These are phyloP conservation scores for Candida golubevii DNA, from an alignment of 805 yeast genomes.

Conservation along the genomic window DNA sequence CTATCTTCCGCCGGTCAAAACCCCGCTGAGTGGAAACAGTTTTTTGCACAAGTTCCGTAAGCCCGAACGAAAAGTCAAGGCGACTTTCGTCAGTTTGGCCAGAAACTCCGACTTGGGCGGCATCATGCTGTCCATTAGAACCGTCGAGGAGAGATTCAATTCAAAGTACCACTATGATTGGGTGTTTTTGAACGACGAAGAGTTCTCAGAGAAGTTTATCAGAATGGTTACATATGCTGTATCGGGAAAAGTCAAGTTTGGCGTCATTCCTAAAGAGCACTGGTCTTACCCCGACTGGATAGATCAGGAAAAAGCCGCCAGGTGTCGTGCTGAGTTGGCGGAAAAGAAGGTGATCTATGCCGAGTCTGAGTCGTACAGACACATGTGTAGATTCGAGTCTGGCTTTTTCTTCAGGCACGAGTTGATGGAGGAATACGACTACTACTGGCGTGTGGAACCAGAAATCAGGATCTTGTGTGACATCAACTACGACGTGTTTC, in stretches of 20 bases:
- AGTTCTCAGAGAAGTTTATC: neutral
- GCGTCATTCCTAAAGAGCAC: neutral
- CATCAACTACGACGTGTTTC: neutral
- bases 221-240: neutral
- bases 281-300: neutral
- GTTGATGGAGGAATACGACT: neutral
- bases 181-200: neutral
- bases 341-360: neutral
- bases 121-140: neutral
- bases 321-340: neutral
- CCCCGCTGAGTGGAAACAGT: too few relatives aligned
- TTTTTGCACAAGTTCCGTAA: too few relatives aligned
- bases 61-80: neutral
- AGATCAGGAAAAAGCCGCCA: neutral
- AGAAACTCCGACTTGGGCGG: neutral
- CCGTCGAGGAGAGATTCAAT: neutral
- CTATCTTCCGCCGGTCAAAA: too few relatives aligned
- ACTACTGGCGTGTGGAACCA: neutral
- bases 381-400: neutral
- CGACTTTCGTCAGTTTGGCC: neutral
- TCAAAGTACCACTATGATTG: neutral
- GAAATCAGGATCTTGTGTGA: neutral
- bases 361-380: neutral
- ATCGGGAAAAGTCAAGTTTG: neutral
- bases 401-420: neutral